Conservation (phyloP, 768 basidiomycete species). For the Lactarius sp. region DNA sequence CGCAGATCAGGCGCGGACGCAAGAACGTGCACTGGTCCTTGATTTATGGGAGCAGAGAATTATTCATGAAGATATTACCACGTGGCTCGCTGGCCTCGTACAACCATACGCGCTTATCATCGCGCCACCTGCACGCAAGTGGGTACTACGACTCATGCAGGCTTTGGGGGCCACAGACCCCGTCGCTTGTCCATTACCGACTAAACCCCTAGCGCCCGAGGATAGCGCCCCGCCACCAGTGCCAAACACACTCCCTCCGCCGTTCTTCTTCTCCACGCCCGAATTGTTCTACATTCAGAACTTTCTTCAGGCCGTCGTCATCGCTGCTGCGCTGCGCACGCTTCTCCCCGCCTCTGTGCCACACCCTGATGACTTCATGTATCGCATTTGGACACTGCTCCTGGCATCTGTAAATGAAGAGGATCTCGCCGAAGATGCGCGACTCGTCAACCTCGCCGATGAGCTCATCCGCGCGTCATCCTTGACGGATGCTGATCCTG, state of each 20-base stretch:
- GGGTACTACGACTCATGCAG: constrained; percentile 47
- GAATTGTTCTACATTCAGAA: constrained; percentile 59
- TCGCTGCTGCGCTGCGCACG: constrained; percentile 54
- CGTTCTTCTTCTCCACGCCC: constrained; percentile 56
- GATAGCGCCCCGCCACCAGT: constrained; percentile 1
- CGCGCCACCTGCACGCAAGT: constrained; percentile 30
- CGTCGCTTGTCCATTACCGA: constrained; percentile 26
- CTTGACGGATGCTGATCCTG: constrained; percentile 36
- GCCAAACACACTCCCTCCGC: constrained; percentile 54
- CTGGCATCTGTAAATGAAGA: constrained; percentile 48
- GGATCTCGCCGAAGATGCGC: constrained; percentile 39
- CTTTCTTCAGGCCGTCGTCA: constrained; percentile 63
- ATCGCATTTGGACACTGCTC: constrained; percentile 63
- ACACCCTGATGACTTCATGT: constrained; percentile 40
- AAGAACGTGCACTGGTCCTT: constrained; percentile 52
- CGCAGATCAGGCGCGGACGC: constrained; percentile 46
- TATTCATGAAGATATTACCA: constrained; percentile 30
- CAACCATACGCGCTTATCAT: constrained; percentile 16
- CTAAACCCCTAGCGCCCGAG: constrained; percentile 20
- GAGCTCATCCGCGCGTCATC: constrained; percentile 59
- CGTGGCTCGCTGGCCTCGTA: constrained; percentile 27
- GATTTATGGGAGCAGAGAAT: constrained; percentile 43
- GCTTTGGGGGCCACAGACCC: constrained; percentile 44
- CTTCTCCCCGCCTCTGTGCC: constrained; percentile 39
- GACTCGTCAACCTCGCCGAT: constrained; percentile 65